Base-by-base conservation (phyloP, 2,329 filamentous ascomycete species). In the Madurella fahalii region DNA sequence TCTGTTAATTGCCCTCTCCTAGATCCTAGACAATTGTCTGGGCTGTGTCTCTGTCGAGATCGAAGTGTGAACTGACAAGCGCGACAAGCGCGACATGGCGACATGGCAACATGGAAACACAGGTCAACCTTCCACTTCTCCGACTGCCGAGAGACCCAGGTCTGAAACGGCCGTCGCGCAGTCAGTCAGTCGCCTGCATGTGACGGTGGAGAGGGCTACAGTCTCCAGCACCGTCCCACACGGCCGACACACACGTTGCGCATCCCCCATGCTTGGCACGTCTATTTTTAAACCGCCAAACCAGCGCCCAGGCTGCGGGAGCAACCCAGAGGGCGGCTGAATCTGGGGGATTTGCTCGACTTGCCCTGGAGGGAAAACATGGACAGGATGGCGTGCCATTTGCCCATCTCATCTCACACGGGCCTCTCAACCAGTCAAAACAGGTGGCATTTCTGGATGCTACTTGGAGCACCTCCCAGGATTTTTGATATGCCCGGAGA, bases 261-360 rank as follows among this genome's bases (percentile, higher is more conserved):
- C 31, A 9, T 50, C 37, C 44, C n/a, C 45, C 20, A 50, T 41
- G 31, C 58, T 59, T 59, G 54, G 58, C 58, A 30, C 42, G 51
- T 51, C 58, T 60, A 60, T 60, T 60, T 60, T 58, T 53, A 49
- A 53, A 44, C 15, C 42, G 13, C 34, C 34, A 37, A 37, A 25
- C 25, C 25, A 25, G 34, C 13, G 34, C 34, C 13, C 34, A 37
- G 34, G 34, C 34, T 11, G 34, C 34, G 34, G 34, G 34, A 37
- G 25, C 25, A 25, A 25, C 25, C 25, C 25, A 25, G 25, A 25
- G 25, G 25, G 25, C 25, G 25, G 25, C 25, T 25, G 25, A 25
- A 25, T 25, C 25, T 25, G 25, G 25, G 25, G 25, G 25, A 25
- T 25, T 25, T 25, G 25, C 25, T 25, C 34, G 34, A 15, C 34